Evolutionary conservation across 805 yeast genomes (phyloP).

Genomic region (Suhomyces kilbournensis): DNA sequence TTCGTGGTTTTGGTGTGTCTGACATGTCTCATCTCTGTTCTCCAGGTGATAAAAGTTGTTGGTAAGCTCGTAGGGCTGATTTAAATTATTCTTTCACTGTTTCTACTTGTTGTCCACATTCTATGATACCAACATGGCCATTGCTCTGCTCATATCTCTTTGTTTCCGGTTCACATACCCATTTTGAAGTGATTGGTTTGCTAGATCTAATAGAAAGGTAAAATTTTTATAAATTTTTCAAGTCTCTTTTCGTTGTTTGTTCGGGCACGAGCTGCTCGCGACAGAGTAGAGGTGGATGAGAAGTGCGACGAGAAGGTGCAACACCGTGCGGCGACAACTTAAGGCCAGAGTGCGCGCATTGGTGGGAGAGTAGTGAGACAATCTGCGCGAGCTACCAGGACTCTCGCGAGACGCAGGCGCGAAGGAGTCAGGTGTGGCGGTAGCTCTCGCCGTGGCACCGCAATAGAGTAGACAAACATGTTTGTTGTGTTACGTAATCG

Average conservation of each 20-base stretch:
- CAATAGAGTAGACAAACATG: not conserved
- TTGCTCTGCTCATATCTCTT: not conserved
- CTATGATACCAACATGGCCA: not conserved
- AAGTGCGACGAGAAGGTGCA: not conserved
- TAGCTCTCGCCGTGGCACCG: not conserved
- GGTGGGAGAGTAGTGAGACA: not conserved
- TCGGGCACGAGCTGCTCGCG: not conserved
- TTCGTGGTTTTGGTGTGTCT: not conserved
- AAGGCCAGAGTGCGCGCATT: not conserved
- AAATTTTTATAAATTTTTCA: constrained; percentile 5
- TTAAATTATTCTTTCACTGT: not conserved
- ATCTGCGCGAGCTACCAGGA: not conserved
- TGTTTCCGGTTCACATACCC: constrained; percentile 5
- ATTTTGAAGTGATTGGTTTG: constrained; percentile 6
- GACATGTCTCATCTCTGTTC: not conserved
- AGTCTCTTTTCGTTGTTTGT: not conserved
- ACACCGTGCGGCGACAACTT: not conserved
- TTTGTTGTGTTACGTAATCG: not conserved
- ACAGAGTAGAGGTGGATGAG: not conserved
- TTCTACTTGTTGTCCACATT: not conserved
- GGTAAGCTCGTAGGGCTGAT: not conserved
- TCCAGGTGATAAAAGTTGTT: not conserved
- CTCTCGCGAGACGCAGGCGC: not conserved
- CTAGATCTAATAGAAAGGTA: constrained; percentile 3
- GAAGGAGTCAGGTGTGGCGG: not conserved